Conservation (phyloP, 2,329 filamentous ascomycete species). For the Penicillium griseofulvum region DNA sequence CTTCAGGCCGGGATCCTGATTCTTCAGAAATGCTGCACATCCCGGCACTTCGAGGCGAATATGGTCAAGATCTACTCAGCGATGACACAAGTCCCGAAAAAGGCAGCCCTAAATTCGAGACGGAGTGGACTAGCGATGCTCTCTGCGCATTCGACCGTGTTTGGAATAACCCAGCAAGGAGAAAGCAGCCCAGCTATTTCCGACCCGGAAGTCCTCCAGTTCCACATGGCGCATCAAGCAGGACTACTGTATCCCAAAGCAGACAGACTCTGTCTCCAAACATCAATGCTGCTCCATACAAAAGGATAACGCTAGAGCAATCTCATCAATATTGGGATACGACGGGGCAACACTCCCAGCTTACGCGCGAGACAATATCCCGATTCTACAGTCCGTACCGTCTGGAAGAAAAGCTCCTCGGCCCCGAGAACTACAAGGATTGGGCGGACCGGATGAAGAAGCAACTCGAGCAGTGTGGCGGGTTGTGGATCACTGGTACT, state of each 20-base stretch:
- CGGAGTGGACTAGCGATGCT: background rate
- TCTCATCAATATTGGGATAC: background rate
- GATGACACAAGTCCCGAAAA: background rate
- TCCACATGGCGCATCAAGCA: background rate
- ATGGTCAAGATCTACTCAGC: background rate
- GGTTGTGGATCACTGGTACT: background rate
- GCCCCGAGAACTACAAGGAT: constrained; percentile 4
- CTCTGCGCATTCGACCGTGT: background rate
- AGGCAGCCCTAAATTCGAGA: background rate
- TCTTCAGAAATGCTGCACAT: background rate
- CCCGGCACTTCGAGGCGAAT: background rate
- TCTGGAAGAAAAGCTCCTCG: background rate
- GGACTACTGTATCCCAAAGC: background rate
- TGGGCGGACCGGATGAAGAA: constrained; percentile 1
- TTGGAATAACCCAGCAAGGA: background rate
- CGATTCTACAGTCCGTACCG: constrained; percentile 1
- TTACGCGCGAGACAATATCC: background rate
- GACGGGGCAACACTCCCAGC: background rate
- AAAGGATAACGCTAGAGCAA: background rate
- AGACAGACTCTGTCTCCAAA: background rate
- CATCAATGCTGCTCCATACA: background rate
- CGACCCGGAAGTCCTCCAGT: background rate
- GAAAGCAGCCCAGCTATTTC: no score
- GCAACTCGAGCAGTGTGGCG: background rate
- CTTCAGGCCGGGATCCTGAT: background rate